Percentiles rank a stretch among this genome's conserved stretches.
These are phyloP conservation scores for Chrysosphaeria jannelii DNA, from an alignment of 2,329 filamentous ascomycete genomes.

Conservation along the genomic window DNA sequence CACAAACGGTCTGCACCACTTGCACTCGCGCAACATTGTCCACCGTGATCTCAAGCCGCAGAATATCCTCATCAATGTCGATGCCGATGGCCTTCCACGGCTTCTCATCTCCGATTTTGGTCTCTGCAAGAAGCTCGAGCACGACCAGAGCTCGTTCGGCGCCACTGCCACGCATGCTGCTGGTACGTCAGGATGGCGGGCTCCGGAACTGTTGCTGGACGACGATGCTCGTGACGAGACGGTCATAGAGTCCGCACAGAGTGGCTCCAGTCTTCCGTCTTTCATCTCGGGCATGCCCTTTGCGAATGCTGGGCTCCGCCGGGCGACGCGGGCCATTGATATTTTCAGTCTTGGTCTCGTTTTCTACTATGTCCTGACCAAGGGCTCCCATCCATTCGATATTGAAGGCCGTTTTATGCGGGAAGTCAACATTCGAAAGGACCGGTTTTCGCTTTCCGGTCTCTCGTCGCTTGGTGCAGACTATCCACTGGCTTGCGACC, in stretches of 20 bases:
- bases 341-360: constrained; percentile 92
- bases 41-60: constrained; percentile 94
- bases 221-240: constrained; percentile 30
- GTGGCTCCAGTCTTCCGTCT: constrained; percentile 14
- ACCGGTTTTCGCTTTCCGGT: constrained; percentile 39
- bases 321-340: constrained; percentile 84
- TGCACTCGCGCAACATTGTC: constrained; percentile 80
- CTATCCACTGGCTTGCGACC: constrained; percentile 58
- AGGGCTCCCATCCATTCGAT: constrained; percentile 77
- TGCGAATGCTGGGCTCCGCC: constrained; percentile 18
- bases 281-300: too few species aligned
- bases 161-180: constrained; percentile 82
- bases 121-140: constrained; percentile 86
- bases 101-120: constrained; percentile 93
- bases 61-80: constrained; percentile 64
- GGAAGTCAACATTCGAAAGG: constrained; percentile 90
- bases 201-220: constrained; percentile 68
- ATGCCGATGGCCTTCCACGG: constrained; percentile 39
- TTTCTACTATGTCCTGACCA: constrained; percentile 96
- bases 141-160: constrained; percentile 77
- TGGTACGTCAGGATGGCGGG: constrained; percentile 87
- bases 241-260: constrained; percentile 21
- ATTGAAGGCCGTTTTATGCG: constrained; percentile 84
- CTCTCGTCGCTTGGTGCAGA: constrained; percentile 56
- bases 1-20: constrained; percentile 59